Conservation (phyloP, 768 basidiomycete species). For the Leccinum disarticulatum region DNA sequence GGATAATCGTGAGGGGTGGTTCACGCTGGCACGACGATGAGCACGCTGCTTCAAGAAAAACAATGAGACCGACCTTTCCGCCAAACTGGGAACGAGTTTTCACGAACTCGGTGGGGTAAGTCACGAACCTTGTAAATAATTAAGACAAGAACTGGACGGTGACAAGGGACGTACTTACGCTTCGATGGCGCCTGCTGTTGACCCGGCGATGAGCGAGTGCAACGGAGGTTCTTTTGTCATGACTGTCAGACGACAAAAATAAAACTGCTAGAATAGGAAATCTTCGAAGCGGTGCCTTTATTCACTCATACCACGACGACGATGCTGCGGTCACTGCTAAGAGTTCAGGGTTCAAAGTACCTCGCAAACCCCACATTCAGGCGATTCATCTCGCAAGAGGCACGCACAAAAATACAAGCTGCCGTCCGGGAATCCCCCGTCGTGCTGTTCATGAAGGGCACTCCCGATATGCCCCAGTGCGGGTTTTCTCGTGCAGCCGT, state of each 20-base stretch:
- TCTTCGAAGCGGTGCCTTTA: not conserved
- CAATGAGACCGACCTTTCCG: conserved; percentile 52
- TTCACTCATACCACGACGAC: not conserved
- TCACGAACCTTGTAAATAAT: conserved; percentile 62
- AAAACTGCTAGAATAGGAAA: not conserved
- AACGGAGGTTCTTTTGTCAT: conserved; percentile 69
- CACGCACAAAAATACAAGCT: conserved; percentile 61
- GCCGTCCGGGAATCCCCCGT: conserved; percentile 77
- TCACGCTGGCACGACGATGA: conserved; percentile 46
- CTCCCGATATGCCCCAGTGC: conserved; percentile 81
- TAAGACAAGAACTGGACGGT: not conserved
- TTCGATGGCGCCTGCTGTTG: conserved; percentile 91
- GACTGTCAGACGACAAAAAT: not conserved
- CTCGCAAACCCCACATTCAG: conserved; percentile 14
- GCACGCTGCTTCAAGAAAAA: not conserved
- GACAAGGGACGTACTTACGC: conserved; percentile 57
- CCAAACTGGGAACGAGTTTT: conserved; percentile 95
- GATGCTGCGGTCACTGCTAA: not conserved
- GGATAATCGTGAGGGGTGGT: conserved; percentile 70
- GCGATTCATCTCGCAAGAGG: conserved; percentile 63
- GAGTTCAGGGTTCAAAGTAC: not conserved
- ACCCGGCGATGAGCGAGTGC: conserved; percentile 87
- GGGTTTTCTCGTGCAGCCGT: conserved; percentile 95
- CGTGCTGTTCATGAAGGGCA: conserved; percentile 99
- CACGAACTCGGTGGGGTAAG: conserved; percentile 89